phyloP scores from a whole-genome alignment of 495 filamentous ascomycete genomes.

The Barbatosphaeria neglecta region DNA sequence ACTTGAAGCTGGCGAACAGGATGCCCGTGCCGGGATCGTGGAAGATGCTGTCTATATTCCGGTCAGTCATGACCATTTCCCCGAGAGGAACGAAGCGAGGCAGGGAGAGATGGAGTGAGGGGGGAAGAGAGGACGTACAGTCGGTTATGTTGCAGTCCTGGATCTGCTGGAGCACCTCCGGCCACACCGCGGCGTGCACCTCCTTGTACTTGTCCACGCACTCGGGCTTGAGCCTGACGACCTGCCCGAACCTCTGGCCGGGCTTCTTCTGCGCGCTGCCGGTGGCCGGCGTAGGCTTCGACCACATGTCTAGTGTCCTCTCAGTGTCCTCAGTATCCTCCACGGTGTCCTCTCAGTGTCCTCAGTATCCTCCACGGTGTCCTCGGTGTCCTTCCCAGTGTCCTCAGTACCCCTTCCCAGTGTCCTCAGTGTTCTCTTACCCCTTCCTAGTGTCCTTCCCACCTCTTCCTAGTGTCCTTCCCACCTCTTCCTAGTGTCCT shows the following conservation, averaged over 20 bases:
- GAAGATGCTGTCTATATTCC: slow-evolving; percentile 64
- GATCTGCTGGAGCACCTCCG: slow-evolving; percentile 61
- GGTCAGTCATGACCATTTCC: neutral
- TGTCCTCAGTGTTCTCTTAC: too few species aligned
- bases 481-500: too few species aligned
- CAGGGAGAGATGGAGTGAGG: slow-evolving; percentile 1
- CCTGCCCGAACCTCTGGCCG: slow-evolving; percentile 50
- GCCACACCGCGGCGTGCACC: slow-evolving; percentile 62
- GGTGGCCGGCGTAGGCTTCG: too few species aligned
- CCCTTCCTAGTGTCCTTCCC: too few species aligned
- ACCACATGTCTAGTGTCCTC: too few species aligned
- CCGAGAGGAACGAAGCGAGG: neutral
- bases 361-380: too few species aligned
- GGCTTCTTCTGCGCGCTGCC: slow-evolving; percentile 13
- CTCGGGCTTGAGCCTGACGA: slow-evolving; percentile 58
- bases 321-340: too few species aligned
- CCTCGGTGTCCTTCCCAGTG: too few species aligned
- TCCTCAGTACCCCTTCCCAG: too few species aligned
- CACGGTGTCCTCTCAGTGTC: too few species aligned
- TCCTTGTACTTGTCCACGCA: slow-evolving; percentile 55
- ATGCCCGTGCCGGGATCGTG: slow-evolving; percentile 48
- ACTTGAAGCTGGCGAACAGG: slow-evolving; percentile 65
- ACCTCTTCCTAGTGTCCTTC: too few species aligned
- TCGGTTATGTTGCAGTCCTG: slow-evolving; percentile 60
- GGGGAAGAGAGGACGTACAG: slow-evolving; percentile 32